Conservation (phyloP, 2,329 filamentous ascomycete species). For the Capronia epimyces region DNA sequence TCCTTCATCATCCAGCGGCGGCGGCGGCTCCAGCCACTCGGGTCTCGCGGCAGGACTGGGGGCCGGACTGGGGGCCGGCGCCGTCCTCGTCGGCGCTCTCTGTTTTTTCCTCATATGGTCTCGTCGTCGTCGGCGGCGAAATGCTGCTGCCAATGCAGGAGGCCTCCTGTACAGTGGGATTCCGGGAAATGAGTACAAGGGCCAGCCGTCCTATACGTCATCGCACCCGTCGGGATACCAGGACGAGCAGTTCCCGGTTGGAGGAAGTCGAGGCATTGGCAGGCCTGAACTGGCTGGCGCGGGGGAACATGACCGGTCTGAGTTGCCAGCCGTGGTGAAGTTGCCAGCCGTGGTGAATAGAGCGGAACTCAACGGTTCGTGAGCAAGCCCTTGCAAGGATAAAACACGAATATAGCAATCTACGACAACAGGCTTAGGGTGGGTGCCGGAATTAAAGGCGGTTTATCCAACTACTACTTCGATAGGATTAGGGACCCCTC, state of each 20-base stretch:
- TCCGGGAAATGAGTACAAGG: not conserved
- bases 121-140: not conserved
- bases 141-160: not conserved
- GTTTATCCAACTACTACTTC: too few relatives aligned
- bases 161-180: not conserved
- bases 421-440: too few relatives aligned
- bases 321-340: not conserved
- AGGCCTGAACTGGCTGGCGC: conserved; percentile 10
- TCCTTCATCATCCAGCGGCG: not conserved
- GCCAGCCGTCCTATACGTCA: not conserved
- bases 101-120: conserved; percentile 11
- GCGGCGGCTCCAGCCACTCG: conserved; percentile 8
- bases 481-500: too few relatives aligned
- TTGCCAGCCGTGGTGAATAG: not conserved
- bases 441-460: too few relatives aligned
- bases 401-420: conserved; percentile 4
- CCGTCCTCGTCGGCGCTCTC: conserved; percentile 11
- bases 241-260: not conserved
- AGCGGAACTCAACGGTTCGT: not conserved
- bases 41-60: conserved; percentile 14
- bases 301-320: conserved; percentile 3
- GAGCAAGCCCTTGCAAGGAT: not conserved
- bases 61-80: conserved; percentile 10
- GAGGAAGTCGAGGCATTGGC: not conserved
- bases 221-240: not conserved